phyloP scores from a whole-genome alignment of 768 basidiomycete species.

The Agaricus subrufescens region DNA sequence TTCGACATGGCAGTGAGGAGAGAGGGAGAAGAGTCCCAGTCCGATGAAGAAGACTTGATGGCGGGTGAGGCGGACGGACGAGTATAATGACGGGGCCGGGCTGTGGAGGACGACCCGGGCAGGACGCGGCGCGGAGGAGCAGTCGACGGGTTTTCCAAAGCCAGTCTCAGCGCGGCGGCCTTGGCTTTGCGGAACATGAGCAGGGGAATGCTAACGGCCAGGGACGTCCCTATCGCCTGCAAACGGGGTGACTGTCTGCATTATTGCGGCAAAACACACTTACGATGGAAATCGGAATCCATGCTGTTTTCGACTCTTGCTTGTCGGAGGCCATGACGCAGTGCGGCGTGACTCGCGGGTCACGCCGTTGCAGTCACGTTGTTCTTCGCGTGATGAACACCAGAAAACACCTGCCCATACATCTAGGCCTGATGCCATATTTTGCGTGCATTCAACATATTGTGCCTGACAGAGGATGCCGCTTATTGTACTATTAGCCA shows the following conservation, averaged over 20 bases:
- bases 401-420: too few relatives aligned
- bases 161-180: constrained; percentile 16
- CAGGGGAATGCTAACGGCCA: constrained; percentile 30
- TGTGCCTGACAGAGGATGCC: too few relatives aligned
- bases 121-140: constrained; percentile 28
- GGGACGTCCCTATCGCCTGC: constrained; percentile 26
- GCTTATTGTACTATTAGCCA: too few relatives aligned
- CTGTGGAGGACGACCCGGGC: not conserved
- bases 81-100: constrained; percentile 7
- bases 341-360: too few relatives aligned
- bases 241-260: not conserved
- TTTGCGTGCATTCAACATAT: too few relatives aligned
- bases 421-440: too few relatives aligned
- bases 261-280: not conserved
- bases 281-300: constrained; percentile 26
- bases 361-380: too few relatives aligned
- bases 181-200: constrained; percentile 28
- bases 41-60: constrained; percentile 15
- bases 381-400: too few relatives aligned
- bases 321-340: too few relatives aligned
- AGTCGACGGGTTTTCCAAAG: constrained; percentile 19
- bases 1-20: constrained; percentile 32
- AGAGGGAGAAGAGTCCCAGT: constrained; percentile 24
- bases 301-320: constrained; percentile 13
- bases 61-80: constrained; percentile 10